A percentile compares a stretch with the other conserved stretches of the same genome.
phyloP scores from a whole-genome alignment of 2,329 filamentous ascomycete genomes.

The Neonectria sp. region DNA sequence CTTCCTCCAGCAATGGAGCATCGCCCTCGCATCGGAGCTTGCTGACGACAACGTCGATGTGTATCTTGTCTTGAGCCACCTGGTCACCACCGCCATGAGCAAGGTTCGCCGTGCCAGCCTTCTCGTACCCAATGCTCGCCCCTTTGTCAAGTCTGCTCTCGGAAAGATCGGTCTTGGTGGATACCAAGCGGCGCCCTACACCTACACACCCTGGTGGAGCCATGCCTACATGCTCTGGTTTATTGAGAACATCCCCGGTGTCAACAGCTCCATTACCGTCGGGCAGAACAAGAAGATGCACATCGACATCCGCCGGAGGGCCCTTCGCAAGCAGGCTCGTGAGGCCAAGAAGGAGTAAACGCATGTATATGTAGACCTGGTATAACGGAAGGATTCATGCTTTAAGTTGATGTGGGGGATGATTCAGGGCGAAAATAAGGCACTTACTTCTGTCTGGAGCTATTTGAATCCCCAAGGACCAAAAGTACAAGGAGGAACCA shows the following conservation, averaged over 20 bases:
- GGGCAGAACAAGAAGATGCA: constrained; percentile 79
- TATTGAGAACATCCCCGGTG: constrained; percentile 72
- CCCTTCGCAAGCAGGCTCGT: constrained; percentile 86
- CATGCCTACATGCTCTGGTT: constrained; percentile 92
- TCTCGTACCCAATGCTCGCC: constrained; percentile 84
- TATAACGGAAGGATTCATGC: background rate
- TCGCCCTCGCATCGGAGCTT: constrained; percentile 86
- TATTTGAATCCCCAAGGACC: background rate
- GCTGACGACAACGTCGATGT: constrained; percentile 86
- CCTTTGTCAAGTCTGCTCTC: constrained; percentile 85
- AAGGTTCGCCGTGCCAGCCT: constrained; percentile 88
- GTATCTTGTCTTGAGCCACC: constrained; percentile 92
- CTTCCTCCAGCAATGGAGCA: constrained; percentile 97
- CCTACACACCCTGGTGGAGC: constrained; percentile 93
- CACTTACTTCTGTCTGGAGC: background rate
- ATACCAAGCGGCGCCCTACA: constrained; percentile 84
- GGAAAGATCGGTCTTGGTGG: constrained; percentile 86
- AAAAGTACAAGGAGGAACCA: background rate
- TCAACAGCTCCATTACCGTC: constrained; percentile 63
- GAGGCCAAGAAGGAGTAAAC: constrained; percentile 78
- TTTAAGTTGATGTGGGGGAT: background rate
- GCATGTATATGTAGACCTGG: background rate
- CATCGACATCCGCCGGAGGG: constrained; percentile 84
- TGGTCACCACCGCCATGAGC: constrained; percentile 97
- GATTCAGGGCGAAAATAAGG: background rate